Conservation (phyloP, 179 eudicot genomes). For the Sideroxylon spinosum region DNA sequence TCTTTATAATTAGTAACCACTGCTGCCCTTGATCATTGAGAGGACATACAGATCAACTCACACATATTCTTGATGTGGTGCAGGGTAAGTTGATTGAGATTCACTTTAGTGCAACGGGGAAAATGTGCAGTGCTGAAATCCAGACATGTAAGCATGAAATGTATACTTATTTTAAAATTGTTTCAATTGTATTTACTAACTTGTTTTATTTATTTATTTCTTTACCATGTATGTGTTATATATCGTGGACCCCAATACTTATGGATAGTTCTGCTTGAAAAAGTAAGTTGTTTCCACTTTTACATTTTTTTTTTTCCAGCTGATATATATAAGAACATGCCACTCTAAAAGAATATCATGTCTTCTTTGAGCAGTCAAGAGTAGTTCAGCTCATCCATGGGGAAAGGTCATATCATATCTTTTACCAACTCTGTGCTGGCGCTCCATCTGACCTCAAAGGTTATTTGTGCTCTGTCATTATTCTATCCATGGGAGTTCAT, state of each 20-base stretch:
- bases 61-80: constrained; percentile 21
- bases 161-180: background rate
- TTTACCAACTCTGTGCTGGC: constrained; percentile 95
- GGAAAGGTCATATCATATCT: constrained; percentile 90
- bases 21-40: background rate
- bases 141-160: constrained; percentile 64
- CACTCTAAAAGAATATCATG: constrained; percentile 14
- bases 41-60: background rate
- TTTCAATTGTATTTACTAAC: constrained; percentile 27
- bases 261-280: constrained; percentile 72
- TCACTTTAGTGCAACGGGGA: constrained; percentile 64
- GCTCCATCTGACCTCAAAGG: constrained; percentile 83
- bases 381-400: constrained; percentile 74
- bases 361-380: constrained; percentile 65
- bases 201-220: constrained; percentile 20
- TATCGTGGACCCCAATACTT: constrained; percentile 16
- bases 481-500: background rate
- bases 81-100: constrained; percentile 92
- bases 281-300: constrained; percentile 41
- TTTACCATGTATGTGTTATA: constrained; percentile 8
- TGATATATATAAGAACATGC: background rate
- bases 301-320: background rate
- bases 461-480: constrained; percentile 32
- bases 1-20: background rate
- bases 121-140: constrained; percentile 67